Conservation (phyloP, 805 yeast species). For the Starmera dryadoides region DNA sequence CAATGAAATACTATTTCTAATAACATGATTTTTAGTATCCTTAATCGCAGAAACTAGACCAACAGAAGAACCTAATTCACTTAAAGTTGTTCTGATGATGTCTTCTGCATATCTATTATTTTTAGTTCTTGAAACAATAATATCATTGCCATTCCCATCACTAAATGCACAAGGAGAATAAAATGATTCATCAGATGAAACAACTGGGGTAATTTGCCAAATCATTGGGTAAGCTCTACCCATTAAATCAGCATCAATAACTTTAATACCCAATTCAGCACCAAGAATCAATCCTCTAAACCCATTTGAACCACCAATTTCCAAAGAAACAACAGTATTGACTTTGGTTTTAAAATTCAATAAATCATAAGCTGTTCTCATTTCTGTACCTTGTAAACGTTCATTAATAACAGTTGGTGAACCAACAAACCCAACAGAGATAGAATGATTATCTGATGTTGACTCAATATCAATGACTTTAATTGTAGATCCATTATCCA, state of each 20-base stretch:
- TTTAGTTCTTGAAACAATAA: conserved; percentile 25
- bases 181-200: conserved; percentile 10
- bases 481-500: conserved; percentile 26
- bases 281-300: conserved; percentile 23
- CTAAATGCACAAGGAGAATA: conserved; percentile 24
- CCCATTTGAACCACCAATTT: conserved; percentile 40
- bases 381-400: conserved; percentile 32
- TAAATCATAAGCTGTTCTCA: conserved; percentile 21
- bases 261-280: conserved; percentile 22
- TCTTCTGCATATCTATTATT: conserved; percentile 28
- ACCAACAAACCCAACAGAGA: conserved; percentile 28
- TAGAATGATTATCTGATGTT: conserved; percentile 19
- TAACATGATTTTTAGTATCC: conserved; percentile 16
- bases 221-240: conserved; percentile 41
- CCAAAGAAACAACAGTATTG: conserved; percentile 30
- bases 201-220: conserved; percentile 34
- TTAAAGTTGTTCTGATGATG: conserved; percentile 30
- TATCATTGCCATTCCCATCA: conserved; percentile 37
- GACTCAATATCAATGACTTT: conserved; percentile 28
- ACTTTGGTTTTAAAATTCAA: conserved; percentile 15
- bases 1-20: conserved; percentile 28
- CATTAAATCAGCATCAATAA: conserved; percentile 35
- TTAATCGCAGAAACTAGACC: conserved; percentile 28
- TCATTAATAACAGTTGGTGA: conserved; percentile 42
- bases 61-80: conserved; percentile 36